Percentiles rank a stretch among this genome's conserved stretches.
These are phyloP conservation scores for Oryza brachyantha DNA, from an alignment of 176 grass and related monocot species.

Conservation along the genomic window DNA sequence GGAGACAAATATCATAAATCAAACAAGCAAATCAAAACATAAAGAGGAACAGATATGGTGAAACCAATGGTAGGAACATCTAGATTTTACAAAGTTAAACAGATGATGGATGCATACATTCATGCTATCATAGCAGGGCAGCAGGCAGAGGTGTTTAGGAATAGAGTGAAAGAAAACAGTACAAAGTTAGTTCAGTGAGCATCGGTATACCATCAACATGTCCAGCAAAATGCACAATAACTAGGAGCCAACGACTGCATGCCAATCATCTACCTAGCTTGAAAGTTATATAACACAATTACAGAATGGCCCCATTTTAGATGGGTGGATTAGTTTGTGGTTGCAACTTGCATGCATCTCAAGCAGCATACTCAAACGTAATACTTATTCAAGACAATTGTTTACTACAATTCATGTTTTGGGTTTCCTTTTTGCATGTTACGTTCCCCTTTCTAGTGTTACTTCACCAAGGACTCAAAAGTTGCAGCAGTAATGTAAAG, in stretches of 20 bases:
- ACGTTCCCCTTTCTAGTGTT: too few relatives aligned
- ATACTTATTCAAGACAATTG: not conserved
- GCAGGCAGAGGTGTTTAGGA: not conserved
- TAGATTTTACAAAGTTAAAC: not conserved
- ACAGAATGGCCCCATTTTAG: not conserved
- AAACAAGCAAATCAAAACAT: not conserved
- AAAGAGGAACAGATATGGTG: slow-evolving; percentile 3
- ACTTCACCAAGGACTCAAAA: not conserved
- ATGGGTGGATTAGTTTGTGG: not conserved
- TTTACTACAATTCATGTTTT: not conserved
- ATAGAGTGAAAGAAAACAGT: not conserved
- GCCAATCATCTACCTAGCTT: not conserved
- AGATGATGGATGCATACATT: not conserved
- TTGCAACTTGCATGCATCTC: not conserved
- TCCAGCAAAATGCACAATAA: not conserved
- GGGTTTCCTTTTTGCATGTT: not conserved
- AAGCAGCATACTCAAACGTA: not conserved
- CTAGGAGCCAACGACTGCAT: not conserved
- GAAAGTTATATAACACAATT: not conserved
- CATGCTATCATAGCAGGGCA: not conserved
- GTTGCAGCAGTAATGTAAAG: not conserved
- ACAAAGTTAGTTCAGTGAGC: not conserved
- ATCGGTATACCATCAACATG: not conserved
- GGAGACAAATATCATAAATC: slow-evolving; percentile 20
- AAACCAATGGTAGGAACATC: slow-evolving; percentile 2